Evolutionary conservation across 345 rosid species (phyloP), one percentile per base, ranked within the genome.

Genomic region (Camelina neglecta): DNA sequence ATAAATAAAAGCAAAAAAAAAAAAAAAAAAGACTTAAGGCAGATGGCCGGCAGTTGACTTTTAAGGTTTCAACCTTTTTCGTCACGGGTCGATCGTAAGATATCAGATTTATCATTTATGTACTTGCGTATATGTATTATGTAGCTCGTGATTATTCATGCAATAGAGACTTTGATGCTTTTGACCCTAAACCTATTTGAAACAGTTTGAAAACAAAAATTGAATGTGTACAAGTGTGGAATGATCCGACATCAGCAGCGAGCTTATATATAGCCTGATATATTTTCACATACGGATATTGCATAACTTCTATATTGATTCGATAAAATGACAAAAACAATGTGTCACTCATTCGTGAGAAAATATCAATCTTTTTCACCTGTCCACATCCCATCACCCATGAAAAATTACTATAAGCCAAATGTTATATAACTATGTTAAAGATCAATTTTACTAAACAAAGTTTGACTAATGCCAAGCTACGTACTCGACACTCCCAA

Each of bases 1-100:
- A 38, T 33, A n/a, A 6, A 73, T 31, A 64, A 44, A 73, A 73
- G 8, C 15, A 11, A 73, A 26, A 35, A 64, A 35, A 13, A 35
- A 29, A 11, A 73, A 26, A 35, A 64, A 35, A 13, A 35, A 29
- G 31, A 35, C 41, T 8, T n/a, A 55, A 60, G 11, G 60, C 39
- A 71, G 49, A 38, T 72, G 54, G 44, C 51, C 6, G 36, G 49
- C 29, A 35, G 72, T 56, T 65, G 72, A 74, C 66, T 74, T 65
- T 65, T 56, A 16, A 56, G 64, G 41, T 56, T 35, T 23, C 71
- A 61, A 63, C 53, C 21, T 39, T 72, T 26, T 45, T 60, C 29
- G 11, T 59, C 47, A 71, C 65, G 74, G 64, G 1, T 70, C 15
- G 24, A 24, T 48, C 26, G 42, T 23, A 23, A 48, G 59, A 44